phyloP scores from a whole-genome alignment of 225 moss, liverwort and hornwort species.

The Bryoerythrophyllum caledonicum region DNA sequence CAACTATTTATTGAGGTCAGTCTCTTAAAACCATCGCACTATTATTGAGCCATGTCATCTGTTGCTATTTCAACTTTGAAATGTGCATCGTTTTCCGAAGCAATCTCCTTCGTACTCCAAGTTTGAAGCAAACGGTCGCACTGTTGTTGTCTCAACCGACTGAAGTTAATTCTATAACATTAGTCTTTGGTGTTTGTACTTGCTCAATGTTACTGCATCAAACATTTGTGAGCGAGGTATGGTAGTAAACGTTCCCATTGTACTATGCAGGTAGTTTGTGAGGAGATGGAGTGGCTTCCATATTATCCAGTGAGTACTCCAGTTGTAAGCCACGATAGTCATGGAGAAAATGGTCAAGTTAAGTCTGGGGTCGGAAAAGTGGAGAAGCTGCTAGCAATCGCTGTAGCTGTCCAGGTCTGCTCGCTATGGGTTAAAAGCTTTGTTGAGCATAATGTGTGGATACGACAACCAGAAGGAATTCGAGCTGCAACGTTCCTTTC shows the following conservation, averaged over 20 bases:
- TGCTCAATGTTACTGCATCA: background rate
- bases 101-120: too few species aligned
- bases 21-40: constrained; percentile 9
- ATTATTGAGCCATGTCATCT: background rate
- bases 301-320: constrained; percentile 48
- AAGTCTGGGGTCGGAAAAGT: constrained; percentile 52
- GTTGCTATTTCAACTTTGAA: too few species aligned
- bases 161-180: too few species aligned
- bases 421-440: constrained; percentile 61
- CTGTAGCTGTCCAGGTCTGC: constrained; percentile 62
- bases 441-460: constrained; percentile 57
- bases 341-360: constrained; percentile 46
- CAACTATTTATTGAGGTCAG: constrained; percentile 70
- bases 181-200: background rate
- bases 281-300: constrained; percentile 77
- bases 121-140: too few species aligned
- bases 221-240: constrained; percentile 5
- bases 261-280: constrained; percentile 55
- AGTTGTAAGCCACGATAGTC: constrained; percentile 36
- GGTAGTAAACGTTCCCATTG: background rate
- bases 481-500: constrained; percentile 59
- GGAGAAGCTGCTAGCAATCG: constrained; percentile 59
- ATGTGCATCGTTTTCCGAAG: too few species aligned
- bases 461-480: constrained; percentile 61
- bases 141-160: too few species aligned